Evolutionary conservation across 345 rosid genomes (phyloP).

Genomic region (Cardamine occulta): DNA sequence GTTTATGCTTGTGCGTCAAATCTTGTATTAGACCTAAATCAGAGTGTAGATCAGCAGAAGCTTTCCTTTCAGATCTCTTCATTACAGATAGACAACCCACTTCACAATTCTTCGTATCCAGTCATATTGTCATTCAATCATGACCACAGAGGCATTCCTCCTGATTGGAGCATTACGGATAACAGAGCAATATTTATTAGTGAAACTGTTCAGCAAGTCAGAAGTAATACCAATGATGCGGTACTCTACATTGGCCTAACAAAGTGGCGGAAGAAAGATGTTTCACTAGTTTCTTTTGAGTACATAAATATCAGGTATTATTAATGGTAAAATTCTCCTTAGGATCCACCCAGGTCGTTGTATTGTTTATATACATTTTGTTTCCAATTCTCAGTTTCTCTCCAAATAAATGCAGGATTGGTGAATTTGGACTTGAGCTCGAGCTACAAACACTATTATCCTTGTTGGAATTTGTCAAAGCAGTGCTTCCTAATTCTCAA

Average conservation of each 20-base stretch:
- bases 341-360: slow-evolving; percentile 16
- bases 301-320: slow-evolving; percentile 72
- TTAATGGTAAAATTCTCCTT: slow-evolving; percentile 29
- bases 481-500: slow-evolving; percentile 66
- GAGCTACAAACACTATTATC: slow-evolving; percentile 79
- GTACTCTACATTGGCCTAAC: slow-evolving; percentile 60
- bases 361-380: slow-evolving; percentile 11
- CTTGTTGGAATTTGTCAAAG: slow-evolving; percentile 67
- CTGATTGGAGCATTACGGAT: slow-evolving; percentile 56
- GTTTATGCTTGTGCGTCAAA: slow-evolving; percentile 81
- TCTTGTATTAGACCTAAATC: slow-evolving; percentile 61
- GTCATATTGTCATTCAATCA: slow-evolving; percentile 80
- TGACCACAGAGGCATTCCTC: slow-evolving; percentile 51
- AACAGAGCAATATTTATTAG: slow-evolving; percentile 41
- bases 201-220: slow-evolving; percentile 45
- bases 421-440: slow-evolving; percentile 83
- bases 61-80: slow-evolving; percentile 70
- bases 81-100: slow-evolving; percentile 85
- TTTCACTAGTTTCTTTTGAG: slow-evolving; percentile 77
- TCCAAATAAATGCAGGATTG: slow-evolving; percentile 61
- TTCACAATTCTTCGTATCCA: slow-evolving; percentile 74
- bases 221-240: slow-evolving; percentile 57
- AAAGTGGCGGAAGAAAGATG: slow-evolving; percentile 88
- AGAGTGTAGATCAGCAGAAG: slow-evolving; percentile 82
- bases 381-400: slow-evolving; percentile 35